Evolutionary conservation across 352 stramenopile species (phyloP).

Genomic region (Globisporangium echinulatum): DNA sequence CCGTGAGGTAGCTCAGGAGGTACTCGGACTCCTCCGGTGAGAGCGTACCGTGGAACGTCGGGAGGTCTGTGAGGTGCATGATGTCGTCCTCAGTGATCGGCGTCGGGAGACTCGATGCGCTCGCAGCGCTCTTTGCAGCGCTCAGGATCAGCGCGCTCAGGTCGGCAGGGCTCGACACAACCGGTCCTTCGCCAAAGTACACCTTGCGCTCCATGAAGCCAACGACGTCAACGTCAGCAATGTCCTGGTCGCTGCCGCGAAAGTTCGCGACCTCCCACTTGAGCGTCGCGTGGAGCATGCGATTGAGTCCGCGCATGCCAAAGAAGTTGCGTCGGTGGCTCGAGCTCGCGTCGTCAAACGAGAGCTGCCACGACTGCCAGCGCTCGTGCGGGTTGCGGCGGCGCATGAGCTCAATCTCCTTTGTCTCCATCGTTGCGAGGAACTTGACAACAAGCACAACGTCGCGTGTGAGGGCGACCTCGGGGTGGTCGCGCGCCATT

Average conservation of each 20-base stretch:
- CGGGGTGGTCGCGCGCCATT: slow-evolving; percentile 75
- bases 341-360: slow-evolving; percentile 78
- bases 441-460: slow-evolving; percentile 86
- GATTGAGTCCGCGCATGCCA: slow-evolving; percentile 56
- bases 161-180: slow-evolving; percentile 76
- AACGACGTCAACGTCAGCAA: slow-evolving; percentile 83
- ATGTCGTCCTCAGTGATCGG: slow-evolving; percentile 96
- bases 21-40: slow-evolving; percentile 95
- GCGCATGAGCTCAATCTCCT: slow-evolving; percentile 85
- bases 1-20: slow-evolving; percentile 98
- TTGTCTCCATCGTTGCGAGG: slow-evolving; percentile 86
- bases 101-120: slow-evolving; percentile 17
- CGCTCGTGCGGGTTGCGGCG: slow-evolving; percentile 62
- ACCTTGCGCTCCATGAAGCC: slow-evolving; percentile 85
- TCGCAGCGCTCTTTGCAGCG: slow-evolving; percentile 33
- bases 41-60: slow-evolving; percentile 95
- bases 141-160: slow-evolving; percentile 51
- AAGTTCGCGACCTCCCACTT: slow-evolving; percentile 89
- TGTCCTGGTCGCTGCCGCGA: slow-evolving; percentile 83
- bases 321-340: slow-evolving; percentile 77
- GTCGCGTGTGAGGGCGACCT: slow-evolving; percentile 74
- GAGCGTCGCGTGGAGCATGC: slow-evolving; percentile 52
- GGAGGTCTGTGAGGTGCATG: slow-evolving; percentile 94
- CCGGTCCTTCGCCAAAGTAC: slow-evolving; percentile 82
- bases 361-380: slow-evolving; percentile 87